Conservation (phyloP, 768 basidiomycete genomes). For the Lactarius deliciosus region DNA sequence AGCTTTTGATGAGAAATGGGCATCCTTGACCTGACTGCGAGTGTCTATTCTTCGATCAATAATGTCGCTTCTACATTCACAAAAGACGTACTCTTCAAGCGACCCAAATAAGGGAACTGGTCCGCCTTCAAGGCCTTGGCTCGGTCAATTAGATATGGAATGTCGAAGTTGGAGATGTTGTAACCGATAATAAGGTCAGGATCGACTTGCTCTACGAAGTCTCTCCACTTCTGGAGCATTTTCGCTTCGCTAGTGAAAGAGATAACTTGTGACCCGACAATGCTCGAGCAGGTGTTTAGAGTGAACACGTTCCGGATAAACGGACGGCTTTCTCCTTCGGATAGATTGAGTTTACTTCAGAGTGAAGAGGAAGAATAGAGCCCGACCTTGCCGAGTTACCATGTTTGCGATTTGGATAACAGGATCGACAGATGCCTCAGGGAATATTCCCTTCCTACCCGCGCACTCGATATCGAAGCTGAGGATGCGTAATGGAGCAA, state of each 20-base stretch:
- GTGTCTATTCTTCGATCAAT: constrained; percentile 47
- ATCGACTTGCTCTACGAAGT: constrained; percentile 87
- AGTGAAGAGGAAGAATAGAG: neutral
- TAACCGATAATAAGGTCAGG: constrained; percentile 97
- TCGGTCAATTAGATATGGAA: constrained; percentile 93
- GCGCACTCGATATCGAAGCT: constrained; percentile 99
- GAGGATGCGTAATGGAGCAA: constrained; percentile 90
- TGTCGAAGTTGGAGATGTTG: constrained; percentile 92
- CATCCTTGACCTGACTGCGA: constrained; percentile 81
- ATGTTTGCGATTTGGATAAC: constrained; percentile 99
- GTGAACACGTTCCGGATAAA: constrained; percentile 98
- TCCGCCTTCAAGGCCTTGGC: constrained; percentile 74
- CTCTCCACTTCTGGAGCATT: constrained; percentile 81
- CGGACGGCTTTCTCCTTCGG: constrained; percentile 80
- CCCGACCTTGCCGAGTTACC: constrained; percentile 91
- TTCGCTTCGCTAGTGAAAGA: constrained; percentile 72
- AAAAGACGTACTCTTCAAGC: constrained; percentile 32
- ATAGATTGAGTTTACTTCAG: neutral
- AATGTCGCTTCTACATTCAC: neutral
- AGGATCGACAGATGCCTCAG: constrained; percentile 85
- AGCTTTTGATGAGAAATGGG: constrained; percentile 97
- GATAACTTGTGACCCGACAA: constrained; percentile 96
- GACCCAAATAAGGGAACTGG: constrained; percentile 72
- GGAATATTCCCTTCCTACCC: constrained; percentile 95
- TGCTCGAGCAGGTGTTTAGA: constrained; percentile 89